Percentiles rank a stretch among this genome's conserved stretches.
phyloP scores from a whole-genome alignment of 441 rosid species.

The Pelargonium fulgidum region DNA sequence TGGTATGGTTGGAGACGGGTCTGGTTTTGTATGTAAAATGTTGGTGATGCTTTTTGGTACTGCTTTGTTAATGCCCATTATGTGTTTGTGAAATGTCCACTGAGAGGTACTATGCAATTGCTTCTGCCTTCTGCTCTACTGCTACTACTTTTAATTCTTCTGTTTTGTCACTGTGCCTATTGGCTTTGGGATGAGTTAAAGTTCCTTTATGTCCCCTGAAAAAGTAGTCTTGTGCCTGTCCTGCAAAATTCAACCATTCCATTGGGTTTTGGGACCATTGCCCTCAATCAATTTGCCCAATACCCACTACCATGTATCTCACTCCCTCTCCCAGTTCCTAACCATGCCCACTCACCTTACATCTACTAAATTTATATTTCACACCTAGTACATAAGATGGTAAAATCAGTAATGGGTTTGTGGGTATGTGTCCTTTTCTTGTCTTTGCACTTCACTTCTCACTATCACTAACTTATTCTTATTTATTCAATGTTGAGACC shows the following conservation, averaged over 20 bases:
- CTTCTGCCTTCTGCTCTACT: conserved; percentile 1
- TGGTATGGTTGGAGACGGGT: background rate
- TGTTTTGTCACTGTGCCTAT: conserved; percentile 25
- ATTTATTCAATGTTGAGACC: background rate
- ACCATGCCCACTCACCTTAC: background rate
- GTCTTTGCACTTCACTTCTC: conserved; percentile 9
- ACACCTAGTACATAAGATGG: background rate
- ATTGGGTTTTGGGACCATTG: conserved; percentile 19
- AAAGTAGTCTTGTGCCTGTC: conserved; percentile 20
- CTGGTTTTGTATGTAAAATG: background rate
- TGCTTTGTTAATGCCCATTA: conserved; percentile 4
- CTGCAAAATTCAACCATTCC: conserved; percentile 25
- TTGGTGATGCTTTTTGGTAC: conserved; percentile 9
- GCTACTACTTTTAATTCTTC: conserved; percentile 5
- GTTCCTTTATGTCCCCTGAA: conserved; percentile 26
- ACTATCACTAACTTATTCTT: background rate
- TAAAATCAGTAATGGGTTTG: conserved; percentile 5
- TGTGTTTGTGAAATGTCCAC: conserved; percentile 10
- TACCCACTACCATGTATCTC: conserved; percentile 5
- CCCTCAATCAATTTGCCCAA: conserved; percentile 7
- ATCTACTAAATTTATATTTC: background rate
- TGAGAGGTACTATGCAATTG: conserved; percentile 2
- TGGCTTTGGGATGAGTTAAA: conserved; percentile 31
- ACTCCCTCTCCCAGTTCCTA: background rate
- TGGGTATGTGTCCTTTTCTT: conserved; percentile 12